These are phyloP conservation scores for Cladophialophora chaetospira DNA, from an alignment of 2,329 filamentous ascomycete species.

Conservation along the genomic window DNA sequence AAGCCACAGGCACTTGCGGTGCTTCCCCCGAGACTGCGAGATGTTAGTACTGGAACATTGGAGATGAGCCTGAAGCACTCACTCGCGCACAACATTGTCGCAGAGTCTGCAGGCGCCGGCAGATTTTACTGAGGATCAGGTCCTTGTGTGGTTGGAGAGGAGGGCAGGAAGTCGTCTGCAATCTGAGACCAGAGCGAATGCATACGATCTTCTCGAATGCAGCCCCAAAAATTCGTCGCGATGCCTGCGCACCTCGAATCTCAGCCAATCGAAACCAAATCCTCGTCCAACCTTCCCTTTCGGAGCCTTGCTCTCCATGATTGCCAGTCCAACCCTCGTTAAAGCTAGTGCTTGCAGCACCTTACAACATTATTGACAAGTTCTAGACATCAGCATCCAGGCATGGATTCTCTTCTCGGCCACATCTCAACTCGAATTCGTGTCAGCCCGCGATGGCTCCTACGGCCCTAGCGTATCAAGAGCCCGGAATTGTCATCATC, in stretches of 20 bases:
- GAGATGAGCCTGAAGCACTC: conserved; percentile 4
- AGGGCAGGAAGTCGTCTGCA: not conserved
- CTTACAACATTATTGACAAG: not conserved
- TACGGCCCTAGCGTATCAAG: conserved; percentile 55
- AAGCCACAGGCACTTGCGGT: conserved; percentile 91
- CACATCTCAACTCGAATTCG: not conserved
- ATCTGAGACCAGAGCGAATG: not conserved
- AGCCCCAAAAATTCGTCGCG: not conserved
- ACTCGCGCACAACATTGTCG: conserved; percentile 31
- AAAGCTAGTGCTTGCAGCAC: not conserved
- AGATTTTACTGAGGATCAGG: not conserved
- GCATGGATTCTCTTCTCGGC: not conserved
- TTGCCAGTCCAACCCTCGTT: too few species aligned
- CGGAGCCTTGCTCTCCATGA: not conserved
- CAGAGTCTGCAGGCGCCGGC: not conserved
- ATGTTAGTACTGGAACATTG: conserved; percentile 3
- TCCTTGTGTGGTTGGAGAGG: not conserved
- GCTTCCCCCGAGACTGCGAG: conserved; percentile 89
- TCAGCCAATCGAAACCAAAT: conserved; percentile 4
- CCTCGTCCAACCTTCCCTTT: not conserved
- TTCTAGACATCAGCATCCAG: too few species aligned
- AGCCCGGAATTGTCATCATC: conserved; percentile 62
- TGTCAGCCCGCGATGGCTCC: conserved; percentile 12
- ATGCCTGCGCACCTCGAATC: not conserved
- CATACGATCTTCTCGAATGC: not conserved